A percentile compares a stretch with the other conserved stretches of the same genome.
Evolutionary conservation across 106 monocot species (phyloP).

Genomic region (Dioscorea zingiberensis): DNA sequence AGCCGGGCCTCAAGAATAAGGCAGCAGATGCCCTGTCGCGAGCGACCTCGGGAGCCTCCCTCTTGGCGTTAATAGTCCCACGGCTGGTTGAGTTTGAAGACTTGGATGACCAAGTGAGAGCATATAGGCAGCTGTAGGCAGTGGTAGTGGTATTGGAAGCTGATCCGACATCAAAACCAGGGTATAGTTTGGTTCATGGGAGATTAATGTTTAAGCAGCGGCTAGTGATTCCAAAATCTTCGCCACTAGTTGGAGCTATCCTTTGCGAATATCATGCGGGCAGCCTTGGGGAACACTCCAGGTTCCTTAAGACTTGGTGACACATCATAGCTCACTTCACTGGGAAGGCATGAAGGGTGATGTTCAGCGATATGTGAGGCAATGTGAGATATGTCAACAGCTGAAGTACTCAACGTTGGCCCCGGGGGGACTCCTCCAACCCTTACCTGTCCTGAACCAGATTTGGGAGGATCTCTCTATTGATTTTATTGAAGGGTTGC

Average conservation of each 20-base stretch:
- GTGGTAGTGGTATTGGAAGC: too few relatives aligned
- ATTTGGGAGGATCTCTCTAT: constrained; percentile 10
- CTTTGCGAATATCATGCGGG: neutral
- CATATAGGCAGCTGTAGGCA: too few relatives aligned
- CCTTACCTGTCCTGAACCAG: constrained; percentile 7
- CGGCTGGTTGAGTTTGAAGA: too few relatives aligned
- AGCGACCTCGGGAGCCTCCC: too few relatives aligned
- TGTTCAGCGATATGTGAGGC: neutral
- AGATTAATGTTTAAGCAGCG: too few relatives aligned
- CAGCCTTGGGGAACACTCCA: neutral
- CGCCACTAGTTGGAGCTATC: neutral
- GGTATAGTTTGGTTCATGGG: too few relatives aligned
- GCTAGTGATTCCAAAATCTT: too few relatives aligned
- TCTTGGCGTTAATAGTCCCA: too few relatives aligned
- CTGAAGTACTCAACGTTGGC: neutral
- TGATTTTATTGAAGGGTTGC: constrained; percentile 16
- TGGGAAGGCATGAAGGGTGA: neutral
- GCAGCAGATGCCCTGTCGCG: neutral
- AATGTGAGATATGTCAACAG: constrained; percentile 4
- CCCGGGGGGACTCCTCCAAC: constrained; percentile 11
- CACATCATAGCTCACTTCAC: neutral
- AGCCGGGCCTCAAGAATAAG: neutral
- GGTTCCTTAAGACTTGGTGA: neutral
- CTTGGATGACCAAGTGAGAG: too few relatives aligned
- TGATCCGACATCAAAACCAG: too few relatives aligned